Conservation (phyloP, 495 filamentous ascomycete genomes). For the Geoglossum glabrum region DNA sequence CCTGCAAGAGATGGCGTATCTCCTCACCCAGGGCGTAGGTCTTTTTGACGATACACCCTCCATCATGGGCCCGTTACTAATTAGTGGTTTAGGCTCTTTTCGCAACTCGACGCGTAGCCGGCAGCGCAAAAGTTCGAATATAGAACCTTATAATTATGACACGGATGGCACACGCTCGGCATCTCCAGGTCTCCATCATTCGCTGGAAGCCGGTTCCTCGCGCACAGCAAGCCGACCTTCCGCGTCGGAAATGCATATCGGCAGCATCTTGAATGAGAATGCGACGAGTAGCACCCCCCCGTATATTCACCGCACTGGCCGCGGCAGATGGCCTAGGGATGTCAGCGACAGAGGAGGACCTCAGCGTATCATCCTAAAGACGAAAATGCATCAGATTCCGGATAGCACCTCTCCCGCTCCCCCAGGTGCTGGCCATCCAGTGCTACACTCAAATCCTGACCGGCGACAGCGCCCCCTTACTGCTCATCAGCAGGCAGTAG, state of each 20-base stretch:
- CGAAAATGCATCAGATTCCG: slow-evolving; percentile 25
- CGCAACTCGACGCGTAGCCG: slow-evolving; percentile 36
- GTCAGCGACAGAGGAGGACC: not conserved
- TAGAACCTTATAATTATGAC: slow-evolving; percentile 20
- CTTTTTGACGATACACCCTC: not conserved
- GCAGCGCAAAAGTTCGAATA: slow-evolving; percentile 24
- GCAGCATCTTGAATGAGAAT: not conserved
- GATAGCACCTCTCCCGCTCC: slow-evolving; percentile 25
- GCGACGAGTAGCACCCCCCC: not conserved
- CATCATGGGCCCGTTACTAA: slow-evolving; percentile 14
- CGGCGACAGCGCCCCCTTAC: slow-evolving; percentile 70
- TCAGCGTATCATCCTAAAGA: slow-evolving; percentile 29
- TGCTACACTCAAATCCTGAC: slow-evolving; percentile 27
- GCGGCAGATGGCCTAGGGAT: slow-evolving; percentile 5
- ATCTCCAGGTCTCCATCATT: slow-evolving; percentile 21
- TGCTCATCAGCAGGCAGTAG: slow-evolving; percentile 80
- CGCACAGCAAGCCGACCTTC: not conserved
- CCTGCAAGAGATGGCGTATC: slow-evolving; percentile 1
- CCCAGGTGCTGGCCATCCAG: slow-evolving; percentile 25
- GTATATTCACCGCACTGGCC: not conserved
- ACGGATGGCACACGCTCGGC: slow-evolving; percentile 36
- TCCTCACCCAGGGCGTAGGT: not conserved
- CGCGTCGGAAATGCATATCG: not conserved
- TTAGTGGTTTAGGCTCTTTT: slow-evolving; percentile 27
- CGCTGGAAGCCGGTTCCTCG: slow-evolving; percentile 5